Evolutionary conservation across 2,329 filamentous ascomycete genomes (phyloP).

Genomic region (Pseudogymnoascus sp.): DNA sequence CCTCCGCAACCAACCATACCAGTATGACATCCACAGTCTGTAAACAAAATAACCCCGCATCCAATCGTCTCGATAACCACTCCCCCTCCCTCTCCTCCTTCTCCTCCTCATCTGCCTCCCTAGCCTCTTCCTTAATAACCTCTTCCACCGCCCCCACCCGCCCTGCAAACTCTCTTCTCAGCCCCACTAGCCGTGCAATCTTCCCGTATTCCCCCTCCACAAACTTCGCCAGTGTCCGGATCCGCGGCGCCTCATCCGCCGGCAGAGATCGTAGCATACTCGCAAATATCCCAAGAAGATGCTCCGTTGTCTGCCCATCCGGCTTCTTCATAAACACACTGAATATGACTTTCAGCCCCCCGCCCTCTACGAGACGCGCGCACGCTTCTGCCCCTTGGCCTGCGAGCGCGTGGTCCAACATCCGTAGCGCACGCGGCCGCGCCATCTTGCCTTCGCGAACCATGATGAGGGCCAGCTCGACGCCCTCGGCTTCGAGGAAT

Average conservation of each 20-base stretch:
- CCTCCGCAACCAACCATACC: constrained; percentile 88
- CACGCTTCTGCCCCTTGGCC: constrained; percentile 59
- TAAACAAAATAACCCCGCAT: constrained; percentile 75
- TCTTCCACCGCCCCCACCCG: constrained; percentile 56
- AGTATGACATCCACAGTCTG: constrained; percentile 79
- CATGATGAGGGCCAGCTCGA: constrained; percentile 89
- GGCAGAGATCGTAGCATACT: constrained; percentile 74
- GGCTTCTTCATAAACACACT: constrained; percentile 81
- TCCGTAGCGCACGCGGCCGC: constrained; percentile 66
- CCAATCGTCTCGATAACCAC: constrained; percentile 67
- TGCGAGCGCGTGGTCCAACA: constrained; percentile 74
- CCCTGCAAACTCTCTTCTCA: constrained; percentile 63
- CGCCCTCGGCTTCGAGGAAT: constrained; percentile 82
- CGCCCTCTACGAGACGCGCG: constrained; percentile 69
- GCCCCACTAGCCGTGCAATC: constrained; percentile 59
- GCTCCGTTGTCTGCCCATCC: constrained; percentile 61
- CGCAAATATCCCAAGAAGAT: constrained; percentile 77
- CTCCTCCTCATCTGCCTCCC: constrained; percentile 47
- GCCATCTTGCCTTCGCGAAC: constrained; percentile 80
- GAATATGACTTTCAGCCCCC: constrained; percentile 78
- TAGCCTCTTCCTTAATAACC: constrained; percentile 52
- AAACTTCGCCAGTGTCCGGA: constrained; percentile 85
- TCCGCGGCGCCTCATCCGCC: constrained; percentile 67
- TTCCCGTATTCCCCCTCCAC: constrained; percentile 93
- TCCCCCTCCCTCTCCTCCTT: constrained; percentile 56